Evolutionary conservation across 2,329 filamentous ascomycete species (phyloP), one percentile per base, ranked within the genome.

Genomic region (Paraphaeosphaeria sporulosa): DNA sequence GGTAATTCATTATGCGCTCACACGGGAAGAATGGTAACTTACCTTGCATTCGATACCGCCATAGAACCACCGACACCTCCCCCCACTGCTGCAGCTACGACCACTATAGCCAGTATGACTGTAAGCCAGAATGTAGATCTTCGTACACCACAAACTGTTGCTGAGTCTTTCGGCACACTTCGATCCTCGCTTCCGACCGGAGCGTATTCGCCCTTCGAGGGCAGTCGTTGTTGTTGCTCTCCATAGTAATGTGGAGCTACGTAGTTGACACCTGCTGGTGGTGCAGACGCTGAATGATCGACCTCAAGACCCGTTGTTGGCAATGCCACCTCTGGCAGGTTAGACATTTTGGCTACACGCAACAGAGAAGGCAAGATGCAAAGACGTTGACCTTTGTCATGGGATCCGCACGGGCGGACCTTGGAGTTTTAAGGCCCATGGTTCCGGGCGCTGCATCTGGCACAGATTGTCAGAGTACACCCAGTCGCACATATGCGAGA

Each of bases 41-140:
- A 63, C 60, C 25, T 58, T 4, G 56, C 46, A 25, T 57, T 51
- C 10, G 48, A 48, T 6, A 63, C 60, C 8, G 60, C 60, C 36
- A 60, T 8, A 9, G 57, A 52, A 5, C 60, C 60, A 6, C 53
- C 57, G 10, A 62, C 60, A 44, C 57, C 55, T 12, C 60, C 60
- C 10, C 57, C 57, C 4, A 63, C 46, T 9, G 54, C 53, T 19
- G 50, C 60, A 15, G 43, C 54, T 30, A 56, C 21, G 2, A 56
- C 46, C 15, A 49, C 54, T 12, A 56, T 19, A 21, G 30, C 54
- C 12, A 56, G 23, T 40, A 56, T 49, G 6, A 56, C 32, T 15
- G 54, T 32, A 8, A 56, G 30, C 54, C 54, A 56, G 32, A 56
- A 56, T 2, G 54, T 56, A 19, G 54, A 49, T 40, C 54, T 48